phyloP scores from a whole-genome alignment of 2,329 filamentous ascomycete genomes.

The Mariannaea elegans region DNA sequence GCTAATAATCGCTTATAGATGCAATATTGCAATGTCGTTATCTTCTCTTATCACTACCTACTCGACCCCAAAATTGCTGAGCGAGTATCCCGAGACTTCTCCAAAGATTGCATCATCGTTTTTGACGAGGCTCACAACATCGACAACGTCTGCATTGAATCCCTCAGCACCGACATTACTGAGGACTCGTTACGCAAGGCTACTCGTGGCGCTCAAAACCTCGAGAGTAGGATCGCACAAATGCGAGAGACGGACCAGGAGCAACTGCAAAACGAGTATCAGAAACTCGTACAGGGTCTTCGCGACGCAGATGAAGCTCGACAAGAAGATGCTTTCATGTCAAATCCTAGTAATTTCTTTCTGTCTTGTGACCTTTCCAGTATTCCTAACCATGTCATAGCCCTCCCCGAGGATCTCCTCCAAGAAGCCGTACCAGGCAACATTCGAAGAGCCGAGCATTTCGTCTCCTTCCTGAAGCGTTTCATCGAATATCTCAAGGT shows the following conservation, averaged over 20 bases:
- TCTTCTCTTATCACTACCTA: slow-evolving; percentile 98
- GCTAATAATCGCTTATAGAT: slow-evolving; percentile 64
- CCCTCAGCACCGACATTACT: slow-evolving; percentile 94
- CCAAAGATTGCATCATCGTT: slow-evolving; percentile 97
- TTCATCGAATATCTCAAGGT: slow-evolving; percentile 97
- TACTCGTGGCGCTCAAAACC: slow-evolving; percentile 86
- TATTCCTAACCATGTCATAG: slow-evolving; percentile 47
- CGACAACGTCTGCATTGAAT: slow-evolving; percentile 99
- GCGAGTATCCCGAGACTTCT: slow-evolving; percentile 91
- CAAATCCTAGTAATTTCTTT: slow-evolving; percentile 74
- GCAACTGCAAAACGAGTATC: slow-evolving; percentile 93
- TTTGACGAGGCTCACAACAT: slow-evolving; percentile 99
- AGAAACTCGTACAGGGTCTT: slow-evolving; percentile 92
- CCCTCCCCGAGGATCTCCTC: slow-evolving; percentile 89
- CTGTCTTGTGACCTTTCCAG: neutral
- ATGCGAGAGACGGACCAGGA: slow-evolving; percentile 97
- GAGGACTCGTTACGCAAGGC: slow-evolving; percentile 94
- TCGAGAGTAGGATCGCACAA: slow-evolving; percentile 89
- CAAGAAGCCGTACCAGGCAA: slow-evolving; percentile 97
- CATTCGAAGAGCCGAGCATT: slow-evolving; percentile 94
- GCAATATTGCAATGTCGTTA: slow-evolving; percentile 99
- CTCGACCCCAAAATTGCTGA: slow-evolving; percentile 98
- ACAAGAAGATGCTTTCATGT: slow-evolving; percentile 96
- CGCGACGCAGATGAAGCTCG: slow-evolving; percentile 88
- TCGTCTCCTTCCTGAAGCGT: slow-evolving; percentile 90